Percentiles rank a stretch among this genome's conserved stretches.
phyloP scores from a whole-genome alignment of 192 early-diverging fungal genomes.

The Rhizoclosmatium globosum region DNA sequence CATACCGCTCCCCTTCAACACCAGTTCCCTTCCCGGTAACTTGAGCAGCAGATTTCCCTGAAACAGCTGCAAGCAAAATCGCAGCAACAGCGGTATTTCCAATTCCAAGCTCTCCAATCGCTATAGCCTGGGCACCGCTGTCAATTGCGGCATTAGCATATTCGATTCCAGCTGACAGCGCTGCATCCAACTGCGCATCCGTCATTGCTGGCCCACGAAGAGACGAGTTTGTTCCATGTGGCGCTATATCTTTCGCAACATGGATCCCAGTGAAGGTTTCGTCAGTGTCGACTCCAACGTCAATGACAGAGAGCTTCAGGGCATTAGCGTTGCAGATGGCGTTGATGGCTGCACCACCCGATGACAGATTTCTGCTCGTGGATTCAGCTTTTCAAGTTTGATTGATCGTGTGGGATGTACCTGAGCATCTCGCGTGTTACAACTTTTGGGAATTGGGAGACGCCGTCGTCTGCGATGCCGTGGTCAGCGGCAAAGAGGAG shows the following conservation, averaged over 20 bases:
- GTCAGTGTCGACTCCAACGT: slow-evolving; percentile 36
- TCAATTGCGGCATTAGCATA: not conserved
- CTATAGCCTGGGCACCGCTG: slow-evolving; percentile 23
- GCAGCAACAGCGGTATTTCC: slow-evolving; percentile 41
- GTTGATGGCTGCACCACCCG: slow-evolving; percentile 44
- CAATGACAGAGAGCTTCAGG: slow-evolving; percentile 26
- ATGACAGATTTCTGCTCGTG: not conserved
- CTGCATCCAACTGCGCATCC: slow-evolving; percentile 18
- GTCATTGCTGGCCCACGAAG: slow-evolving; percentile 36
- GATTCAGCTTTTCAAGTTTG: too few relatives aligned
- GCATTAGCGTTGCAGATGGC: slow-evolving; percentile 12
- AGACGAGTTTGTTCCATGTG: slow-evolving; percentile 31
- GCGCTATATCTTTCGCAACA: slow-evolving; percentile 9
- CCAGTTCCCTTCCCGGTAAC: slow-evolving; percentile 43
- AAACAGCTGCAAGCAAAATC: slow-evolving; percentile 28
- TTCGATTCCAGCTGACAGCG: slow-evolving; percentile 24
- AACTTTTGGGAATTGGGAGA: slow-evolving; percentile 38
- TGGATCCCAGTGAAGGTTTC: slow-evolving; percentile 17
- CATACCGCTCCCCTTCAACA: slow-evolving; percentile 27
- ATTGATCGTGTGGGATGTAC: not conserved
- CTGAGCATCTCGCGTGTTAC: slow-evolving; percentile 43
- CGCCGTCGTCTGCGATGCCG: slow-evolving; percentile 39
- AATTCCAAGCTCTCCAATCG: slow-evolving; percentile 44
- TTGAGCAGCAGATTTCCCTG: slow-evolving; percentile 16
- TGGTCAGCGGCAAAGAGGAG: slow-evolving; percentile 43